phyloP scores from a whole-genome alignment of 352 stramenopile genomes.

The Phytophthora constricta region DNA sequence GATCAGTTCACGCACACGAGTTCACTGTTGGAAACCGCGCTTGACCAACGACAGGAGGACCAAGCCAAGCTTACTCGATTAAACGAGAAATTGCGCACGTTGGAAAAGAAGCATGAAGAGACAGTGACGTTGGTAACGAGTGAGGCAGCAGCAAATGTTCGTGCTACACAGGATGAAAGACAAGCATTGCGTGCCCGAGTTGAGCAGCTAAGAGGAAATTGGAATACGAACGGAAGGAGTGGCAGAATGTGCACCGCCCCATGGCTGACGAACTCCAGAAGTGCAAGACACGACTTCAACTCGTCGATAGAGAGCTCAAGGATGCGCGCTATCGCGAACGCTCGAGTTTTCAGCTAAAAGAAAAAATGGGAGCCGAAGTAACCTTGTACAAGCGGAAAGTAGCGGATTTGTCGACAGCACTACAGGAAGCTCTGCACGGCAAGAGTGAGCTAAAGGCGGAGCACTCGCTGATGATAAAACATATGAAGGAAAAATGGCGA shows the following conservation, averaged over 20 bases:
- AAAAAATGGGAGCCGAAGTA: slow-evolving; percentile 66
- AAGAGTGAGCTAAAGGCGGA: slow-evolving; percentile 62
- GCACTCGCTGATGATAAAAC: slow-evolving; percentile 47
- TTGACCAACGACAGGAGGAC: slow-evolving; percentile 81
- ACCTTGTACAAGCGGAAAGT: slow-evolving; percentile 65
- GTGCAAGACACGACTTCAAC: slow-evolving; percentile 46
- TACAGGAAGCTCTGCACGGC: slow-evolving; percentile 52
- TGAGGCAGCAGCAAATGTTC: slow-evolving; percentile 59
- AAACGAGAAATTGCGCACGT: slow-evolving; percentile 57
- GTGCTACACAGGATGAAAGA: slow-evolving; percentile 68
- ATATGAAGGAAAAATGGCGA: slow-evolving; percentile 77
- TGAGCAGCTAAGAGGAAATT: slow-evolving; percentile 69
- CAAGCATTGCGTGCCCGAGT: slow-evolving; percentile 71
- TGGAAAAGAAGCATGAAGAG: slow-evolving; percentile 74
- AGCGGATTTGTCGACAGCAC: slow-evolving; percentile 49
- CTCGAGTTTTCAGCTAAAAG: slow-evolving; percentile 70
- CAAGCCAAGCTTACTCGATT: slow-evolving; percentile 55
- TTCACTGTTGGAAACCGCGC: slow-evolving; percentile 69
- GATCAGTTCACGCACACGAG: slow-evolving; percentile 75
- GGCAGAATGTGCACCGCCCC: slow-evolving; percentile 54
- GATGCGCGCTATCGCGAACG: slow-evolving; percentile 70
- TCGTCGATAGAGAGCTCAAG: slow-evolving; percentile 74
- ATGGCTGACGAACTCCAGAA: slow-evolving; percentile 69
- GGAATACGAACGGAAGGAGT: slow-evolving; percentile 80
- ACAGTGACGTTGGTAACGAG: slow-evolving; percentile 61